Percentiles rank a stretch among this genome's conserved stretches.
phyloP scores from a whole-genome alignment of 208 protist species.

The Zelonia costaricensis region DNA sequence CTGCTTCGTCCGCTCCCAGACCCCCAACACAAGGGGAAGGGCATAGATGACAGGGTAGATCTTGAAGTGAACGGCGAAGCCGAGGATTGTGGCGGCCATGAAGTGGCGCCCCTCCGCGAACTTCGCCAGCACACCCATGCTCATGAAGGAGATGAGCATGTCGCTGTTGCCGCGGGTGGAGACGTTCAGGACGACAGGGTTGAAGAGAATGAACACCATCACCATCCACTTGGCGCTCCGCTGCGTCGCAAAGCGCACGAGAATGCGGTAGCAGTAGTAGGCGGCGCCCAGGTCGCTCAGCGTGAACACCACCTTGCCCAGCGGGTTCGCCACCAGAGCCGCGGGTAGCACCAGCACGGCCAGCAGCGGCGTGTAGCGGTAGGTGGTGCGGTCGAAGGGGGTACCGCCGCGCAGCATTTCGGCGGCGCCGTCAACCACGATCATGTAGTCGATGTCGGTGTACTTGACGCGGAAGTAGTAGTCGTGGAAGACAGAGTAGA shows the following conservation, averaged over 20 bases:
- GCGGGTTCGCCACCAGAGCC: constrained; percentile 49
- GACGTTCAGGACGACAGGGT: constrained; percentile 92
- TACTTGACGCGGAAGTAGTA: constrained; percentile 90
- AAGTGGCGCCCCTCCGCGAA: constrained; percentile 55
- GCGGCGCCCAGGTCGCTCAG: constrained; percentile 79
- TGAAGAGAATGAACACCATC: constrained; percentile 86
- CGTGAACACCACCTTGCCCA: constrained; percentile 90
- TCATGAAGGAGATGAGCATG: constrained; percentile 88
- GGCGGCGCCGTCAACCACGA: constrained; percentile 94
- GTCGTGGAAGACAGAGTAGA: constrained; percentile 87
- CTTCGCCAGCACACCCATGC: constrained; percentile 75
- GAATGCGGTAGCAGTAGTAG: constrained; percentile 67
- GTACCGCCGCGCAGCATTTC: constrained; percentile 75
- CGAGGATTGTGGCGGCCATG: constrained; percentile 58
- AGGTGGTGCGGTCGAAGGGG: constrained; percentile 93
- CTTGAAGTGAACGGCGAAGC: constrained; percentile 91
- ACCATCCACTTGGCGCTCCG: constrained; percentile 70
- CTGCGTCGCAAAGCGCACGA: constrained; percentile 59
- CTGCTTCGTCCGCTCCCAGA: constrained; percentile 43
- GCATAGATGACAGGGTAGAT: constrained; percentile 94
- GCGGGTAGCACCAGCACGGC: constrained; percentile 83
- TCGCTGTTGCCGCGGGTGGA: constrained; percentile 95
- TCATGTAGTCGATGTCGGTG: constrained; percentile 97
- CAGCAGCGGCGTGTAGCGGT: constrained; percentile 95
- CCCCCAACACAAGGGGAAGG: constrained; percentile 66